Percentiles rank a stretch among this genome's conserved stretches.
These are phyloP conservation scores for Podaxis carcinomalis DNA, from an alignment of 768 basidiomycete genomes.

Conservation along the genomic window DNA sequence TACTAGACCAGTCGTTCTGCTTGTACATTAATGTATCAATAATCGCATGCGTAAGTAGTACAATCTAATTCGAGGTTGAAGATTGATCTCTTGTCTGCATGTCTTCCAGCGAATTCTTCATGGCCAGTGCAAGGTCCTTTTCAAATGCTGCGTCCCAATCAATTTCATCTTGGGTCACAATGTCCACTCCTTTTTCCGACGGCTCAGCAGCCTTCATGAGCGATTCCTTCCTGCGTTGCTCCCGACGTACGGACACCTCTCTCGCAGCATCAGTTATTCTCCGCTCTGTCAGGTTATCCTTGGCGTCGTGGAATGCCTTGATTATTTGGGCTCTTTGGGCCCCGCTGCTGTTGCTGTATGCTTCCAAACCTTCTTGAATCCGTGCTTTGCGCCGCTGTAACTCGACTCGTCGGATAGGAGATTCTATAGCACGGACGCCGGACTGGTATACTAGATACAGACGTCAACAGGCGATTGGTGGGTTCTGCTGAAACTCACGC, in stretches of 20 bases:
- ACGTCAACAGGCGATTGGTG: background rate
- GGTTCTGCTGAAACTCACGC: background rate
- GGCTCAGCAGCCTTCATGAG: background rate
- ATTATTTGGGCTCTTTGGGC: conserved; percentile 29
- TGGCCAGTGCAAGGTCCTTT: conserved; percentile 9
- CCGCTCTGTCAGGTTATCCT: conserved; percentile 25
- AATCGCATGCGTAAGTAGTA: background rate
- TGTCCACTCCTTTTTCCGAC: background rate
- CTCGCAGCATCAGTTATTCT: conserved; percentile 28
- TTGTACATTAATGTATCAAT: conserved; percentile 2
- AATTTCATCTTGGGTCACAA: background rate
- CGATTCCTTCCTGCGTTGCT: background rate
- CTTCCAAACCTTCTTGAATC: conserved; percentile 35
- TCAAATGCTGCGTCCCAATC: conserved; percentile 10
- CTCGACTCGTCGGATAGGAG: conserved; percentile 14
- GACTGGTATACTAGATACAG: background rate
- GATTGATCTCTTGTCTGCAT: background rate
- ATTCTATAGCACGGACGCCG: background rate
- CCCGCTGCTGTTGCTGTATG: conserved; percentile 27
- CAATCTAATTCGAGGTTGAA: background rate
- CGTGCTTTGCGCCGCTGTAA: conserved; percentile 31
- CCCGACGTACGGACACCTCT: conserved; percentile 13
- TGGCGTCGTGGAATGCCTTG: conserved; percentile 32
- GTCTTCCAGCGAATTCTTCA: conserved; percentile 13
- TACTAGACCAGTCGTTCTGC: background rate